A percentile compares a stretch with the other conserved stretches of the same genome.
Conservation (phyloP, 768 basidiomycete species). For the Agrocybe praecox region DNA sequence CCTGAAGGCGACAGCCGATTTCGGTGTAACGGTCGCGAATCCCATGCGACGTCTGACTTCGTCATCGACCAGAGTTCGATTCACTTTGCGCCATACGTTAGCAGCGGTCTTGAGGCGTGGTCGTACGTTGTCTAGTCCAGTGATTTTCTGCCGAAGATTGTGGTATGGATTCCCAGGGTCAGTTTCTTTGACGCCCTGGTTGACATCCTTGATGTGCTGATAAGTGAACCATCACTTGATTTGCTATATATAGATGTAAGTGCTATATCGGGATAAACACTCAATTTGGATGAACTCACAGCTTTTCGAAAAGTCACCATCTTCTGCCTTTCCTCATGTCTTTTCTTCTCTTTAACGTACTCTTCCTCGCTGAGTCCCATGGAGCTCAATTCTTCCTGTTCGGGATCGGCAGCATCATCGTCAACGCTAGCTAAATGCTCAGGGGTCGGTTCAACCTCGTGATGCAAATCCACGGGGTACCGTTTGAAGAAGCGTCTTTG, state of each 20-base stretch:
- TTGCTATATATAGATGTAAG: slow-evolving; percentile 1
- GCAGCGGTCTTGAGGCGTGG: neutral
- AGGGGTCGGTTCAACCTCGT: slow-evolving; percentile 6
- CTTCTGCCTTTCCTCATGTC: too few species aligned
- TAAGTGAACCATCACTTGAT: slow-evolving; percentile 11
- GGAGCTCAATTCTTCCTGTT: too few species aligned
- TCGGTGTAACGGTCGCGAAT: neutral
- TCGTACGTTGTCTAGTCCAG: neutral
- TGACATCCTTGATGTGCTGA: slow-evolving; percentile 3
- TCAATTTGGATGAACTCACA: too few species aligned
- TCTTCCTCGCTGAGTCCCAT: too few species aligned
- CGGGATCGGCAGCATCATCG: too few species aligned
- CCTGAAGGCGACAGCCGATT: neutral
- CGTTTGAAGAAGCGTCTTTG: slow-evolving; percentile 12
- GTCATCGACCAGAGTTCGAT: neutral
- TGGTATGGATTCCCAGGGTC: neutral
- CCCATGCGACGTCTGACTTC: neutral
- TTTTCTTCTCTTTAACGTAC: too few species aligned
- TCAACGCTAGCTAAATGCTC: slow-evolving; percentile 3
- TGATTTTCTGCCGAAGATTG: neutral
- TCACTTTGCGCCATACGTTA: slow-evolving; percentile 4
- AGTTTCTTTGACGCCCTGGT: neutral
- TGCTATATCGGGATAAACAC: too few species aligned
- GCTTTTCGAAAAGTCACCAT: too few species aligned
- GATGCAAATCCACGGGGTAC: slow-evolving; percentile 9